A percentile compares a stretch with the other conserved stretches of the same genome.
These are phyloP conservation scores for Lichtheimia ramosa DNA, from an alignment of 371 early-diverging fungal species.

Conservation along the genomic window DNA sequence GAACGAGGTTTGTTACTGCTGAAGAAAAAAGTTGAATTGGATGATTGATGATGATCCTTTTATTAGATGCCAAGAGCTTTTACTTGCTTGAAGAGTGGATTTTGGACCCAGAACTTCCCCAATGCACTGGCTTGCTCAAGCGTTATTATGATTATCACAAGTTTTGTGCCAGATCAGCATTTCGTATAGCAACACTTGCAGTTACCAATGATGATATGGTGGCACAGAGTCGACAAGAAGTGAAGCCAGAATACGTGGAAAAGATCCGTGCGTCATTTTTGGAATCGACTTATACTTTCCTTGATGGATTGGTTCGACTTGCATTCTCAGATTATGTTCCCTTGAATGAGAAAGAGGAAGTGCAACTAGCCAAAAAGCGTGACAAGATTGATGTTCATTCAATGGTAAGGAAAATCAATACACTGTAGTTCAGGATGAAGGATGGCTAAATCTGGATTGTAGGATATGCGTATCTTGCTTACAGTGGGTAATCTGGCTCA, in stretches of 20 bases:
- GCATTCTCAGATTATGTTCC: slow-evolving; percentile 59
- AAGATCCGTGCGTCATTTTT: slow-evolving; percentile 62
- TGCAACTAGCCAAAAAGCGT: slow-evolving; percentile 33
- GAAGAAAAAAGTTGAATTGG: not conserved
- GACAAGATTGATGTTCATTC: slow-evolving; percentile 48
- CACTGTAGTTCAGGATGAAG: too few relatives aligned
- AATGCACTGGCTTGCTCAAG: slow-evolving; percentile 62
- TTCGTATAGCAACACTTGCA: slow-evolving; percentile 56
- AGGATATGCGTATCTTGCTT: slow-evolving; percentile 74
- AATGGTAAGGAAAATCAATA: slow-evolving; percentile 26
- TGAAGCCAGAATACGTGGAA: slow-evolving; percentile 47
- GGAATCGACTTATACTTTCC: slow-evolving; percentile 62
- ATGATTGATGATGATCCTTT: slow-evolving; percentile 15
- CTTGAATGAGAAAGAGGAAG: slow-evolving; percentile 38
- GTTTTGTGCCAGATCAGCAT: slow-evolving; percentile 65
- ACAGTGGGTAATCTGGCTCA: slow-evolving; percentile 81
- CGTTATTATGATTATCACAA: slow-evolving; percentile 76
- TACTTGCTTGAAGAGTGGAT: slow-evolving; percentile 86
- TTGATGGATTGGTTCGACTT: slow-evolving; percentile 73
- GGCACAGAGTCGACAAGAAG: slow-evolving; percentile 14
- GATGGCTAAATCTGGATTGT: not conserved
- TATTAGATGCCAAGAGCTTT: slow-evolving; percentile 76
- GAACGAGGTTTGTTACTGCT: slow-evolving; percentile 43
- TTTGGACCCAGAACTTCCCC: slow-evolving; percentile 70
- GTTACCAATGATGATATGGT: slow-evolving; percentile 44